phyloP scores from a whole-genome alignment of 805 yeast genomes.

The Zygosaccharomyces lentus region DNA sequence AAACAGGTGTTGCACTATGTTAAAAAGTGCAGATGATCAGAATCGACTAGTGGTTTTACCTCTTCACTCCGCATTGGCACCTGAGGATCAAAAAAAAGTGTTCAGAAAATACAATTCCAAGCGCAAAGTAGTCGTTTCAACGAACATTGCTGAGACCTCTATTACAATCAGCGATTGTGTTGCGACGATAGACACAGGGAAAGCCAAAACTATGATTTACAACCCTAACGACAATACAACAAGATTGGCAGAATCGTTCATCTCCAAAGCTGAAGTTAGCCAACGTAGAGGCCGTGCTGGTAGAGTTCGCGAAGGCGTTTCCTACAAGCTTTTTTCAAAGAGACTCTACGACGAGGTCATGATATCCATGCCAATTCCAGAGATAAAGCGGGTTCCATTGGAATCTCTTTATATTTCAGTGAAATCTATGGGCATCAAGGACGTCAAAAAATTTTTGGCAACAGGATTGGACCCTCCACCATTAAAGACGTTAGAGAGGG shows the following conservation, averaged over 20 bases:
- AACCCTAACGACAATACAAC: slow-evolving; percentile 67
- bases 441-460: slow-evolving; percentile 65
- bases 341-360: slow-evolving; percentile 52
- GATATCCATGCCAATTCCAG: slow-evolving; percentile 79
- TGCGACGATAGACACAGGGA: slow-evolving; percentile 83
- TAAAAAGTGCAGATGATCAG: slow-evolving; percentile 16
- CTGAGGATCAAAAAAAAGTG: slow-evolving; percentile 76
- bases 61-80: slow-evolving; percentile 80
- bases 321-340: slow-evolving; percentile 74
- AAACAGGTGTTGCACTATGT: slow-evolving; percentile 45
- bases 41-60: slow-evolving; percentile 53
- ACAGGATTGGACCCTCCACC: slow-evolving; percentile 83
- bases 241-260: slow-evolving; percentile 73
- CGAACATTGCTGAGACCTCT: slow-evolving; percentile 96
- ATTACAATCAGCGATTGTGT: slow-evolving; percentile 95
- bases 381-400: slow-evolving; percentile 75
- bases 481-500: slow-evolving; percentile 35
- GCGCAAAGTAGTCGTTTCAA: slow-evolving; percentile 80
- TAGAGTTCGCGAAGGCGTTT: slow-evolving; percentile 77
- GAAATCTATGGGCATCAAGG: slow-evolving; percentile 78
- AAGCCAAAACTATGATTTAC: slow-evolving; percentile 72
- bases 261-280: slow-evolving; percentile 80
- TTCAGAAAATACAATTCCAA: slow-evolving; percentile 54
- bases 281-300: slow-evolving; percentile 99
- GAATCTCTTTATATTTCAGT: slow-evolving; percentile 81